phyloP scores from a whole-genome alignment of 2,329 filamentous ascomycete species.

The Aspergillaceae sp. region DNA sequence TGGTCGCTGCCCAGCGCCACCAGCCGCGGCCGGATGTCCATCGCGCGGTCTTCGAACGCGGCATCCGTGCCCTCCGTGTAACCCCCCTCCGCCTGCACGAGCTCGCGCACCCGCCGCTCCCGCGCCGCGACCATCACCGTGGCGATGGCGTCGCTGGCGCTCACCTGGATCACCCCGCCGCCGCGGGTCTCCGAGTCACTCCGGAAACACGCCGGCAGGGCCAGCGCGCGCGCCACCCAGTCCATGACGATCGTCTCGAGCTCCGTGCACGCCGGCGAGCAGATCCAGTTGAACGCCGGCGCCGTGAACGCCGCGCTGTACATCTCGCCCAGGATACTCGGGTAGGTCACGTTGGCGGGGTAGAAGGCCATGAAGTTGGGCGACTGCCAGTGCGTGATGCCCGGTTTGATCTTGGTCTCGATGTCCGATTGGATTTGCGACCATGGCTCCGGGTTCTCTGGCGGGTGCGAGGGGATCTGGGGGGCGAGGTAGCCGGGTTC shows the following conservation, averaged over 20 bases:
- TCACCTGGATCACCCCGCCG: constrained; percentile 91
- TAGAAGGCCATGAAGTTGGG: constrained; percentile 97
- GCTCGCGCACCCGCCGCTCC: constrained; percentile 63
- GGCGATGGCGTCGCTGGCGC: constrained; percentile 76
- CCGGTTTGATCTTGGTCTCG: constrained; percentile 77
- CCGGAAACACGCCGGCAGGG: constrained; percentile 63
- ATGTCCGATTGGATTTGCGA: constrained; percentile 72
- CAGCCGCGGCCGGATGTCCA: constrained; percentile 58
- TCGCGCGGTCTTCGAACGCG: constrained; percentile 62
- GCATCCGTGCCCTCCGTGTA: constrained; percentile 34
- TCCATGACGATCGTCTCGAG: constrained; percentile 88
- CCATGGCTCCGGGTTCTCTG: constrained; percentile 62
- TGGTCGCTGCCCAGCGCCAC: constrained; percentile 74
- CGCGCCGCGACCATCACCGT: constrained; percentile 81
- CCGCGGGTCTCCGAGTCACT: constrained; percentile 58
- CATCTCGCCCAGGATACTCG: constrained; percentile 80
- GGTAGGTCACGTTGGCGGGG: constrained; percentile 71
- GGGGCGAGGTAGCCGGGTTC: constrained; percentile 77
- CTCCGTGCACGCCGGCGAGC: constrained; percentile 83
- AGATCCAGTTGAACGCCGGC: constrained; percentile 96
- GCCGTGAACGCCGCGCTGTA: constrained; percentile 83
- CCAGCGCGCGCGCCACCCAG: constrained; percentile 73
- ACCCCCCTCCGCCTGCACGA: constrained; percentile 41
- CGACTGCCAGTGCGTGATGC: constrained; percentile 88
- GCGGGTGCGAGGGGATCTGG: constrained; percentile 63